These are phyloP conservation scores for Lactarius vividus DNA, from an alignment of 768 basidiomycete genomes.

Conservation along the genomic window DNA sequence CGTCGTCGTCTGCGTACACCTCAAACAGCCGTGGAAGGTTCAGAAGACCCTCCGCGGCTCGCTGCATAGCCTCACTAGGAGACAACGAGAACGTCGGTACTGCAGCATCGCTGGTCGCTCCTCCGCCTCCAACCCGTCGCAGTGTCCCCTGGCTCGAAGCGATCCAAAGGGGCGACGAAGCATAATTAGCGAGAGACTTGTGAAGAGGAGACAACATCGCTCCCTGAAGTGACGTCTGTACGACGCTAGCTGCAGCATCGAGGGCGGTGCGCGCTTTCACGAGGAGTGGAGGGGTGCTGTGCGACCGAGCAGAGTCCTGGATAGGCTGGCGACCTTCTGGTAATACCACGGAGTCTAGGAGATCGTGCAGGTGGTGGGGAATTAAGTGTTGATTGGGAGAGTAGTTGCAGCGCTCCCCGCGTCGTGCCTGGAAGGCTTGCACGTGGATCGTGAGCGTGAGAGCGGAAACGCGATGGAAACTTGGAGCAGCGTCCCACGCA, in stretches of 20 bases:
- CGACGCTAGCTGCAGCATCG: slow-evolving; percentile 61
- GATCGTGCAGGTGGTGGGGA: slow-evolving; percentile 64
- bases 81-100: slow-evolving; percentile 93
- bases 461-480: slow-evolving; percentile 62
- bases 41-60: slow-evolving; percentile 89
- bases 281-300: slow-evolving; percentile 43
- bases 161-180: slow-evolving; percentile 66
- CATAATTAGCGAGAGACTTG: slow-evolving; percentile 68
- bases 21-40: slow-evolving; percentile 94
- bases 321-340: slow-evolving; percentile 35
- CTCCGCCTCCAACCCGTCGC: slow-evolving; percentile 40
- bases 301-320: slow-evolving; percentile 33
- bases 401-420: slow-evolving; percentile 66
- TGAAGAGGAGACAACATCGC: slow-evolving; percentile 84
- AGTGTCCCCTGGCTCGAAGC: slow-evolving; percentile 46
- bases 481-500: slow-evolving; percentile 57
- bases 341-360: slow-evolving; percentile 54
- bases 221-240: slow-evolving; percentile 75
- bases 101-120: slow-evolving; percentile 47
- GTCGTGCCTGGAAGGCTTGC: slow-evolving; percentile 53
- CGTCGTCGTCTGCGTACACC: slow-evolving; percentile 90
- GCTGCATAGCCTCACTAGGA: slow-evolving; percentile 84
- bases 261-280: slow-evolving; percentile 53
- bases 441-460: slow-evolving; percentile 56
- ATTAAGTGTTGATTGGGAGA: slow-evolving; percentile 84